Base-by-base conservation (phyloP, 2,329 filamentous ascomycete genomes). In the Pseudogymnoascus sp. region DNA sequence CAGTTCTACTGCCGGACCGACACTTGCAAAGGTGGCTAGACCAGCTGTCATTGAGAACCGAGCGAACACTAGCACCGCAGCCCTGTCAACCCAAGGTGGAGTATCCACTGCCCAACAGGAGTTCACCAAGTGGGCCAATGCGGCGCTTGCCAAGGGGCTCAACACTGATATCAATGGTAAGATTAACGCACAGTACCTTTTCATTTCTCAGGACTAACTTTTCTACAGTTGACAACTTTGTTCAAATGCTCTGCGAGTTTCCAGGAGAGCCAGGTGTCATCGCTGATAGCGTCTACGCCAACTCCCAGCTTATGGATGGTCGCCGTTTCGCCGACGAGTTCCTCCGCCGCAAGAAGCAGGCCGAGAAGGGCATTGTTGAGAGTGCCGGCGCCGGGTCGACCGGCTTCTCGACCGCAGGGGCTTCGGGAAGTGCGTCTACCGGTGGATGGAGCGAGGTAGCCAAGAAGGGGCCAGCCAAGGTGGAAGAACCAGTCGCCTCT, bases 401-500 rank as follows among this genome's bases (percentile, higher is more conserved):
- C 71, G 60, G 74, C 70, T 72, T 71, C 58, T 72, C 70, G 62
- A 75, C 69, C 65, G 78, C 74, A 66, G 75, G 71, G 4, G 78
- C 79, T 58, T 75, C 71, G 23, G 76, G 78, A 66, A 74, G 75
- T 45, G 79, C 76, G 67, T 79, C 76, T 59, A 71, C 76, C 25
- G 87, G 90, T 62, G 93, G 93, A 19, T 99, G 94, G 94, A 96
- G 83, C 69, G 94, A 97, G 77, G 94, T 99, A 60, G 94, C 94
- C 1, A 97, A 97, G 86, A 97, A 97, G 81, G 89, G 89, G 58
- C 76, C 78, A 62, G 77, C 79, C 62, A 76, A 74, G 65, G 76
- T 77, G 70, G 75, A 68, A 70, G 66, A 68, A 60, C 63, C 38
- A 62, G 73, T 76, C 45, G 83, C 80, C 23, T 82, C 87, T 8